Conservation (phyloP, 2,329 filamentous ascomycete species). For the Paracoccidioides lutzii region DNA sequence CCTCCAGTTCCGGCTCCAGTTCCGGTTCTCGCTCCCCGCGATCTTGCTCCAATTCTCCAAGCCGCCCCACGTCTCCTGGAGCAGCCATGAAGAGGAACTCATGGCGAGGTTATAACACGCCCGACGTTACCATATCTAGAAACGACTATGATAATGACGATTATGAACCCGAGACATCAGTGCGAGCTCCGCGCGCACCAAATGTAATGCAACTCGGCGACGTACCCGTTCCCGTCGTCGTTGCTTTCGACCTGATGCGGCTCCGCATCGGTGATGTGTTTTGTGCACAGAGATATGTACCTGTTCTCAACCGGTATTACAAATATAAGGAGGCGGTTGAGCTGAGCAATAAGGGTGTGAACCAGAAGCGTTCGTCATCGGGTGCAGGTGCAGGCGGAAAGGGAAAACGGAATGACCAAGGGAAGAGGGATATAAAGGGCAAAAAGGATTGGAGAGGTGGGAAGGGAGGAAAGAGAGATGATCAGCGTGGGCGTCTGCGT, state of each 20-base stretch:
- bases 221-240: conserved; percentile 40
- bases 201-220: conserved; percentile 7
- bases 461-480: neutral
- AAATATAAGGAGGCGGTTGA: conserved; percentile 34
- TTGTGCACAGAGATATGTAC: conserved; percentile 44
- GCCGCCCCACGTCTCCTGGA: neutral
- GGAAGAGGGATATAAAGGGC: conserved; percentile 12
- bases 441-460: conserved; percentile 10
- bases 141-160: neutral
- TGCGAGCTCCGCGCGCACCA: neutral
- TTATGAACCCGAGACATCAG: neutral
- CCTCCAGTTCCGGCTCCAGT: neutral
- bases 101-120: neutral
- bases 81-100: too few species aligned
- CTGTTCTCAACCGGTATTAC: conserved; percentile 36
- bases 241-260: conserved; percentile 53
- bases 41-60: neutral
- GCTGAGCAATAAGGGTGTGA: conserved; percentile 21
- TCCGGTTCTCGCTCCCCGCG: neutral
- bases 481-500: neutral
- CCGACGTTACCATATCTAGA: neutral
- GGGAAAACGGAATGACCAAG: conserved; percentile 16
- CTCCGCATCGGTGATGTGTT: conserved; percentile 47
- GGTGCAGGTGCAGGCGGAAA: neutral
- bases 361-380: conserved; percentile 1